Evolutionary conservation across 805 yeast genomes (phyloP), one percentile per base, ranked within the genome.

Genomic region (Starmera amethionina): DNA sequence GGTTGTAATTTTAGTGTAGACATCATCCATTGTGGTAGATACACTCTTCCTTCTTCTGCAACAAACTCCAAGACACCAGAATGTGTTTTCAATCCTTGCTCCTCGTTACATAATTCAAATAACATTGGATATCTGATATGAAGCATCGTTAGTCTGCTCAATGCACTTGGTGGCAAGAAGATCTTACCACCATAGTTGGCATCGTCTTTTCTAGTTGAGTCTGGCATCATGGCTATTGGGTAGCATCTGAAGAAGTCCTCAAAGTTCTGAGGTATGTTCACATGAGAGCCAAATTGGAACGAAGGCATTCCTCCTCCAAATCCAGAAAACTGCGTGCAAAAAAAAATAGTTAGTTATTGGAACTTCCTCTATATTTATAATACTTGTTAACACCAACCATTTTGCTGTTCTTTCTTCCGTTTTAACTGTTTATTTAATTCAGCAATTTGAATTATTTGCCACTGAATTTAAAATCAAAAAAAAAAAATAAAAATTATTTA

Each of bases 11-110:
- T 67, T 32, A 93, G 63, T 0, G 94, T 83, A 35, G 65, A 72
- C 83, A 93, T 75, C 89, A 93, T 89, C 99, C 99, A 93, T 50
- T 85, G 87, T 0, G 99, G 99, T 30, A 93, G 54, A 58, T 93
- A 93, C 3, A 77, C 93, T 42, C 98, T 71, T 14, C 99, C 99
- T 65, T 93, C 98, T 56, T 93, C 97, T 1, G 98, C 96, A 14
- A 85, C 82, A 59, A 93, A 93, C 63, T 93, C 98, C 45, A 93
- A 65, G 27, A 93, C 98, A 55, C 99, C 99, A 36, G 89, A 83
- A 58, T 88, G 96, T 0, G 97, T 86, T 8, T 58, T 65, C 29
- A 68, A 57, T 4, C 69, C 66, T 19, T 73, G 67, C 31, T 75
- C 81, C 50, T 82, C 94, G 41, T 83, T 82, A 30, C 68, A 66